Evolutionary conservation across 495 filamentous ascomycete species (phyloP), one percentile per base, ranked within the genome.

Genomic region (Platismatia glauca): DNA sequence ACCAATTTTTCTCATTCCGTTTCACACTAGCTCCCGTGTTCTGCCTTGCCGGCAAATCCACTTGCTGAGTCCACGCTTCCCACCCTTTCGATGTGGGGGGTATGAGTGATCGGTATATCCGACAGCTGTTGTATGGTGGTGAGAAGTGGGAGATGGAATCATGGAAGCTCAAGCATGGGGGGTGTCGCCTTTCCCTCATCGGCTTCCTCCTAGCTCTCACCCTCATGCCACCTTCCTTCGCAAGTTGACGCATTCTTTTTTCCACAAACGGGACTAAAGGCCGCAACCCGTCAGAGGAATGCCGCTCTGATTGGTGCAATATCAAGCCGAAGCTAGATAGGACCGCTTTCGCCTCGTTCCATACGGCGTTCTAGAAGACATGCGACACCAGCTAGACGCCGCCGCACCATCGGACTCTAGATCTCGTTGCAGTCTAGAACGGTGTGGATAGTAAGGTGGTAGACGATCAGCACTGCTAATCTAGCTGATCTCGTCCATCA

Each of bases 311-410:
- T 56, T 56, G 52, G 60, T 55, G 18, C 24, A 44, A 56, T 61
- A n/a, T 52, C 52, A 52, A 56, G 37, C 38, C 48, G 7, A 34
- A 29, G 52, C 22, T 41, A 56, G 38, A 39, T 56, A n/a, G 33
- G 48, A 43, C 59, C 20, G 59, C 4, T 1, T 29, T n/a, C 3
- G 1, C 35, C 1, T 29, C 20, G 48, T 61, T 61, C 59, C 34
- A 61, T 44, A 39, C 37, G 20, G 35, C 12, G 50, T 61, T 61
- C 59, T 55, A 55, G 60, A 62, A 62, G 60, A 56, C 12, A 35
- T 43, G 35, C 41, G 29, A 48, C 29, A 35, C 8, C 29, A 18
- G 29, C 12, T 59, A 38, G 39, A 46, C 24, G 7, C 29, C 33
- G 43, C 34, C 55, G 59, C 50, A 61, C 29, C 34, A 43, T 22